Conservation (phyloP, 768 basidiomycete genomes). For the Amanita pallidorosea region DNA sequence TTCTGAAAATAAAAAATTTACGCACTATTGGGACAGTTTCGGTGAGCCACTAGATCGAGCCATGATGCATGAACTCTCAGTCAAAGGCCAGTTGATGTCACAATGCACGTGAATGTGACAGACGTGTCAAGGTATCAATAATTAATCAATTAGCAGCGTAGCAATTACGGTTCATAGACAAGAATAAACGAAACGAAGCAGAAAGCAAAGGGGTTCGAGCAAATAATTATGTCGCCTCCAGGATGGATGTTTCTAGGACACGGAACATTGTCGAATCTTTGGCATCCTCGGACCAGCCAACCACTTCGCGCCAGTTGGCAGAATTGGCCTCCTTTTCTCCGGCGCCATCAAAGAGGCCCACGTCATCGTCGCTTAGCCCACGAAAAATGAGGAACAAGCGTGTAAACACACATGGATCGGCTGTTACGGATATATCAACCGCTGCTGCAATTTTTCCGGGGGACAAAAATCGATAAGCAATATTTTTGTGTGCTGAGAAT, state of each 20-base stretch:
- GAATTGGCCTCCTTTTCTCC: constrained; percentile 82
- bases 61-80: too few species aligned
- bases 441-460: constrained; percentile 74
- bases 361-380: constrained; percentile 72
- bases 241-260: constrained; percentile 67
- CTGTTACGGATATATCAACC: constrained; percentile 79
- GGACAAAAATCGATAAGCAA: constrained; percentile 82
- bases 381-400: constrained; percentile 82
- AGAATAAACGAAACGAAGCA: not conserved
- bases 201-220: not conserved
- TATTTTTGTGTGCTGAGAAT: constrained; percentile 73
- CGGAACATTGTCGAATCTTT: constrained; percentile 69
- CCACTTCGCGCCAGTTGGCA: constrained; percentile 71
- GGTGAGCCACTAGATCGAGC: constrained; percentile 18
- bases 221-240: constrained; percentile 46
- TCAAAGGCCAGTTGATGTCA: not conserved
- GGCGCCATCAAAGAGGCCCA: constrained; percentile 60
- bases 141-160: not conserved
- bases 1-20: not conserved
- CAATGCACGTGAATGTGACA: constrained; percentile 7
- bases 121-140: not conserved
- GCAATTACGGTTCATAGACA: not conserved
- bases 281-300: constrained; percentile 74
- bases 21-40: constrained; percentile 43
- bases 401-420: constrained; percentile 73